Evolutionary conservation across 1,284 basidiomycete species (phyloP).

Genomic region (Moesziomyces parantarcticus): DNA sequence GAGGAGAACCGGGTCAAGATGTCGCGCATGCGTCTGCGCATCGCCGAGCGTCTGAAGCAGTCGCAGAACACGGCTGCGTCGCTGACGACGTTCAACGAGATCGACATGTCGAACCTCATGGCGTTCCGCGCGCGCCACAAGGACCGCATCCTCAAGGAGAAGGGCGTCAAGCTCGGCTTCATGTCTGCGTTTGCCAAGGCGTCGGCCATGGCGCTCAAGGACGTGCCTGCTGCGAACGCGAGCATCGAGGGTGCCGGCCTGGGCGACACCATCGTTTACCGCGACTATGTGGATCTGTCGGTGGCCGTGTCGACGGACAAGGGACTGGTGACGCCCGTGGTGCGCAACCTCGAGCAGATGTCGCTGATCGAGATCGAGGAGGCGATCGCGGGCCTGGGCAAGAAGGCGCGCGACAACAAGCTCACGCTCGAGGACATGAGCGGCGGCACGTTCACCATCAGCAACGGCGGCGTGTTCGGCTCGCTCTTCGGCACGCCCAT

Average conservation of each 20-base stretch:
- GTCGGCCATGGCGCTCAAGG: conserved; percentile 83
- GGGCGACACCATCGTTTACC: conserved; percentile 92
- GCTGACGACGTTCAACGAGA: conserved; percentile 98
- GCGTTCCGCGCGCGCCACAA: conserved; percentile 95
- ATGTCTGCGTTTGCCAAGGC: conserved; percentile 98
- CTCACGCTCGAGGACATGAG: conserved; percentile 86
- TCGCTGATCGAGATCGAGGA: conserved; percentile 90
- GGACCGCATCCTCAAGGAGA: conserved; percentile 88
- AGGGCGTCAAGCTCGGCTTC: conserved; percentile 97
- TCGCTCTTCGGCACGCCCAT: conserved; percentile 92
- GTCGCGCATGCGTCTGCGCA: conserved; percentile 85
- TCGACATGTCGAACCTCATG: conserved; percentile 97
- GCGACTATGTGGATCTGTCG: conserved; percentile 76
- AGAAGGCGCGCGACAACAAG: conserved; percentile 95
- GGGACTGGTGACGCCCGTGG: conserved; percentile 94
- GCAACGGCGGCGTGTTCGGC: conserved; percentile 98
- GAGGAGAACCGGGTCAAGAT: conserved; percentile 82
- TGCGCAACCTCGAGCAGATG: conserved; percentile 88
- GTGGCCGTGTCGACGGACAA: conserved; percentile 98
- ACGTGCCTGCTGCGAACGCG: conserved; percentile 94
- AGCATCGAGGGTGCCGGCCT: conserved; percentile 78
- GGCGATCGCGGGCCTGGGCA: conserved; percentile 88
- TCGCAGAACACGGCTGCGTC: conserved; percentile 97
- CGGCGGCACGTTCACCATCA: conserved; percentile 97
- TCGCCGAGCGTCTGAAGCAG: conserved; percentile 96